These are phyloP conservation scores for Nakazawaea laoshanensis DNA, from an alignment of 805 yeast species.

Conservation along the genomic window DNA sequence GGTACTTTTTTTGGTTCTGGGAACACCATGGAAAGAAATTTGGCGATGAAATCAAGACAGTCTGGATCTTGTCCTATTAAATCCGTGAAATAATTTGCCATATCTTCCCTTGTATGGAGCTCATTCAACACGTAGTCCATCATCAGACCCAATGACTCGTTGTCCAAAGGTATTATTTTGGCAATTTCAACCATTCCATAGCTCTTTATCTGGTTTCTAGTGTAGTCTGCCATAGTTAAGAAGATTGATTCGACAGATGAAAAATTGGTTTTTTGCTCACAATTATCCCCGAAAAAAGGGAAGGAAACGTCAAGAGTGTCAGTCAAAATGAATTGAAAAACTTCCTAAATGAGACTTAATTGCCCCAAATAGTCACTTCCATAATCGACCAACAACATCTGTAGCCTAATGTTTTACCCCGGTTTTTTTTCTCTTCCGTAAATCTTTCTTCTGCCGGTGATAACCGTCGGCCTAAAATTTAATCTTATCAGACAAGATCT, in stretches of 20 bases:
- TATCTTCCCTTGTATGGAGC: constrained; percentile 36
- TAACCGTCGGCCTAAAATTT: constrained; percentile 4
- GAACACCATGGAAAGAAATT: constrained; percentile 30
- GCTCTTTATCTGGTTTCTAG: constrained; percentile 16
- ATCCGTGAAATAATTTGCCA: constrained; percentile 44
- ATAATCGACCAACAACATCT: no score
- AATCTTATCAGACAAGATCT: no score
- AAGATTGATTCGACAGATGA: no score
- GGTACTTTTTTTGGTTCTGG: constrained; percentile 15
- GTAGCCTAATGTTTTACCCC: no score
- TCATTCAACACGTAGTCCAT: constrained; percentile 39
- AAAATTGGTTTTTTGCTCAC: no score
- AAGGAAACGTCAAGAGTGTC: no score
- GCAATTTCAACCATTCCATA: constrained; percentile 16
- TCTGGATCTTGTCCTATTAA: constrained; percentile 51
- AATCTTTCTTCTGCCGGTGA: no score
- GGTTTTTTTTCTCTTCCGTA: no score
- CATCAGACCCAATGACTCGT: constrained; percentile 45
- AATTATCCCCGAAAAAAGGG: no score
- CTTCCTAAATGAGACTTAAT: no score
- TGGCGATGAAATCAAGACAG: constrained; percentile 36
- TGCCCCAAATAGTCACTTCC: no score
- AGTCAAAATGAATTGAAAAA: no score
- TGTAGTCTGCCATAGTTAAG: constrained; percentile 11
- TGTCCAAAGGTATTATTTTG: constrained; percentile 47